A percentile compares a stretch with the other conserved stretches of the same genome.
phyloP scores from a whole-genome alignment of 345 rosid genomes.

The Pseudoturritis turrita region DNA sequence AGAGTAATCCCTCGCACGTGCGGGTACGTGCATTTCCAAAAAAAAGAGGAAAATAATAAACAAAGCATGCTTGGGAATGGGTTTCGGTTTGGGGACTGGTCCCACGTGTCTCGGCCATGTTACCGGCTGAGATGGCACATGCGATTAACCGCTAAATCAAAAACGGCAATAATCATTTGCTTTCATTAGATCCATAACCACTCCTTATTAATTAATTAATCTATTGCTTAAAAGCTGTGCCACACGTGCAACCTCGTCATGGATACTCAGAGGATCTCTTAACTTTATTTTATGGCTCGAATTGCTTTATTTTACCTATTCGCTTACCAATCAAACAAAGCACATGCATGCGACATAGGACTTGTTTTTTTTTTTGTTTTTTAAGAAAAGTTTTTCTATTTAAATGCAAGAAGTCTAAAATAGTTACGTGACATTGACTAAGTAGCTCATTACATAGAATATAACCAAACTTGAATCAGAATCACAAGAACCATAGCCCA shows the following conservation, averaged over 20 bases:
- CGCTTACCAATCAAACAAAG: background rate
- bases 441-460: too few relatives aligned
- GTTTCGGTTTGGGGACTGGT: slow-evolving; percentile 26
- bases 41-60: background rate
- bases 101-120: slow-evolving; percentile 42
- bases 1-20: slow-evolving; percentile 36
- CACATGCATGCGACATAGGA: too few relatives aligned
- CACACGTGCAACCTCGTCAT: slow-evolving; percentile 33
- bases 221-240: slow-evolving; percentile 25
- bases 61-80: slow-evolving; percentile 14
- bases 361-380: too few relatives aligned
- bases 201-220: slow-evolving; percentile 10
- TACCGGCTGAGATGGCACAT: slow-evolving; percentile 62
- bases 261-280: slow-evolving; percentile 16
- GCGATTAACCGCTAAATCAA: slow-evolving; percentile 39
- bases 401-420: too few relatives aligned
- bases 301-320: background rate
- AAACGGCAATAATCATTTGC: slow-evolving; percentile 31
- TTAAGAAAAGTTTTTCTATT: too few relatives aligned
- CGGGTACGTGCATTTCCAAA: slow-evolving; percentile 36
- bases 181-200: slow-evolving; percentile 20
- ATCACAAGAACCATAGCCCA: too few relatives aligned
- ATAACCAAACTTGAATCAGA: too few relatives aligned
- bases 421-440: too few relatives aligned
- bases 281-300: background rate